These are phyloP conservation scores for Citrus sinensis DNA, from an alignment of 345 rosid species.

Conservation along the genomic window DVS_A1.0 CM039167.1:1882001-1882500, in stretches of 20 bases:
- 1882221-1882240: background rate
- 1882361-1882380: slow-evolving; percentile 4
- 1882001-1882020: slow-evolving; percentile 11
- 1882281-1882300: background rate
- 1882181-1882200: background rate
- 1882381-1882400: slow-evolving; percentile 19
- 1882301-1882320: slow-evolving; percentile 9
- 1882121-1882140: no score
- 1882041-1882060: slow-evolving; percentile 11
- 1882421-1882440: slow-evolving; percentile 7
- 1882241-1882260: background rate
- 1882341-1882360: slow-evolving; percentile 15
- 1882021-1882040: slow-evolving; percentile 47
- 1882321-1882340: slow-evolving; percentile 8
- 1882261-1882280: background rate
- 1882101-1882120: no score
- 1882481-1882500: slow-evolving; percentile 54
- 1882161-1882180: background rate
- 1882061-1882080: no score
- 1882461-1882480: slow-evolving; percentile 25
- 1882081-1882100: no score
- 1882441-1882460: background rate
- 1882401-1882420: slow-evolving; percentile 19
- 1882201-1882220: background rate
- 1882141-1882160: no score